Percentiles rank a stretch among this genome's conserved stretches.
phyloP scores from a whole-genome alignment of 1,284 basidiomycete species.

The Leccinum subspadiceum region DNA sequence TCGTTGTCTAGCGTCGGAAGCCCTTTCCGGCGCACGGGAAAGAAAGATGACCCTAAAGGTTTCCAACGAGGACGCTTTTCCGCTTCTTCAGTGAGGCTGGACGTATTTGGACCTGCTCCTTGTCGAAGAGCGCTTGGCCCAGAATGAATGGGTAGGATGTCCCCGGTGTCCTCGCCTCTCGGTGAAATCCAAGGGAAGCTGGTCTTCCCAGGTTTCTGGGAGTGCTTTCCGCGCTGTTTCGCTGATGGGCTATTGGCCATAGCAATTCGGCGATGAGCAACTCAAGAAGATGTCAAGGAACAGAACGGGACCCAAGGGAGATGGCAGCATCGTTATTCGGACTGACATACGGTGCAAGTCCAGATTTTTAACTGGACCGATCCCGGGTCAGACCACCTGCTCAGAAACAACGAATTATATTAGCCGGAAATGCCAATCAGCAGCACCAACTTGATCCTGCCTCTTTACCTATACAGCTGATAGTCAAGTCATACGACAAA shows the following conservation, averaged over 20 bases:
- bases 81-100: slow-evolving; percentile 7
- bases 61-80: slow-evolving; percentile 6
- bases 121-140: neutral
- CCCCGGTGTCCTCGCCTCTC: neutral
- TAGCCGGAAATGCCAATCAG: neutral
- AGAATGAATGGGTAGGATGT: slow-evolving; percentile 3
- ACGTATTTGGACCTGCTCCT: neutral
- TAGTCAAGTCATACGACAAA: slow-evolving; percentile 1
- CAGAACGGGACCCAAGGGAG: neutral
- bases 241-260: slow-evolving; percentile 12
- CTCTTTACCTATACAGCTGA: neutral
- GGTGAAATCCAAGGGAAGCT: slow-evolving; percentile 1
- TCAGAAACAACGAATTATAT: neutral
- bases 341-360: slow-evolving; percentile 5
- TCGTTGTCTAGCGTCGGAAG: slow-evolving; percentile 23
- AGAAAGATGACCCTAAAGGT: slow-evolving; percentile 15
- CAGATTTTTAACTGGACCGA: slow-evolving; percentile 17
- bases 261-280: neutral
- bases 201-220: slow-evolving; percentile 3
- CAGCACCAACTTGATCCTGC: slow-evolving; percentile 2
- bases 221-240: slow-evolving; percentile 8
- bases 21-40: slow-evolving; percentile 12
- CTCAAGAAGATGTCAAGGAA: neutral
- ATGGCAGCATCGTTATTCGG: neutral
- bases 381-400: slow-evolving; percentile 6